phyloP scores from a whole-genome alignment of 2,329 filamentous ascomycete species.

The Aureobasidium sp. region DNA sequence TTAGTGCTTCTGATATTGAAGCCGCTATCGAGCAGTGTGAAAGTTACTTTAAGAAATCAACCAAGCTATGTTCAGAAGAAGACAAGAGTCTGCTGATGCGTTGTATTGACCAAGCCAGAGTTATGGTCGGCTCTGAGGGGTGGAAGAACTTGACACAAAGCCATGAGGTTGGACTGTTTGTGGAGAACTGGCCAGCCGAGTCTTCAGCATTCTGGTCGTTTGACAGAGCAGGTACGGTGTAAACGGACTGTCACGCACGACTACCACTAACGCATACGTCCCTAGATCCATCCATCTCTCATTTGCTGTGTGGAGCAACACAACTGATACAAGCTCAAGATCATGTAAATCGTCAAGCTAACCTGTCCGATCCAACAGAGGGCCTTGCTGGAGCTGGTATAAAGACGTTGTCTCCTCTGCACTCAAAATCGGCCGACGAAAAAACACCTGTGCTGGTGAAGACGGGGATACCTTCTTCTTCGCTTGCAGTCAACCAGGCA shows the following conservation, averaged over 20 bases:
- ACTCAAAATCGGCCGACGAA: constrained; percentile 10
- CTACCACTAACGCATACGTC: constrained; percentile 14
- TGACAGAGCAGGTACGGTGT: constrained; percentile 26
- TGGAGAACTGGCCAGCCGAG: constrained; percentile 57
- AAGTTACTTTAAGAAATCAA: constrained; percentile 57
- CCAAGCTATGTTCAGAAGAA: constrained; percentile 48
- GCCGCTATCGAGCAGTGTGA: constrained; percentile 58
- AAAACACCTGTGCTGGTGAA: background rate
- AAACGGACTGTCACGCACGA: too few species aligned
- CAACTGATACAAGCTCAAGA: constrained; percentile 50
- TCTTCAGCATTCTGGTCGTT: constrained; percentile 61
- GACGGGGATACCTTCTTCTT: constrained; percentile 34
- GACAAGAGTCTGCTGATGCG: constrained; percentile 55
- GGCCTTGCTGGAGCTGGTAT: constrained; percentile 27
- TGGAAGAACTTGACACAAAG: constrained; percentile 60
- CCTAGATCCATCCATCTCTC: constrained; percentile 20
- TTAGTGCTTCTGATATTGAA: constrained; percentile 53
- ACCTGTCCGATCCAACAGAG: constrained; percentile 23
- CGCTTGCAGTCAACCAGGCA: constrained; percentile 30
- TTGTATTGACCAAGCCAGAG: constrained; percentile 57
- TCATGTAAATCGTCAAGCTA: constrained; percentile 38
- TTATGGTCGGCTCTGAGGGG: constrained; percentile 50
- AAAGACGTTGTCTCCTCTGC: constrained; percentile 20
- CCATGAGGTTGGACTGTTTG: constrained; percentile 70
- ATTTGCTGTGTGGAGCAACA: constrained; percentile 49